phyloP scores from a whole-genome alignment of 768 basidiomycete genomes.

The Harrya chromipes region DNA sequence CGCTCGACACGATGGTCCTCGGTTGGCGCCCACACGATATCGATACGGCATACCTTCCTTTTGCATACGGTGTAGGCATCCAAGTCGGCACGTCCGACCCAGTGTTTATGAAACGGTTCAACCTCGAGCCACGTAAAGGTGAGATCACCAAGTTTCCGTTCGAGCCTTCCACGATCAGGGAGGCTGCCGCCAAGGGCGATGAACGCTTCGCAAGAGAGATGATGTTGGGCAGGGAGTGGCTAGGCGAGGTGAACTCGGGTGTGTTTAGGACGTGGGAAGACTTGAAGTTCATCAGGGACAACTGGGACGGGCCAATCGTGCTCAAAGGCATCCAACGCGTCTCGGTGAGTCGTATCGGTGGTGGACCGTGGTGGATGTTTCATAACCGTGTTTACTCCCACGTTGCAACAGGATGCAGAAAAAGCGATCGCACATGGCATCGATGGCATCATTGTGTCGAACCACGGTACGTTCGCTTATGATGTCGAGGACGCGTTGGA shows the following conservation, averaged over 20 bases:
- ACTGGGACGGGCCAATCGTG: slow-evolving; percentile 76
- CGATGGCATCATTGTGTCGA: slow-evolving; percentile 47
- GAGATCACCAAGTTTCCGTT: slow-evolving; percentile 56
- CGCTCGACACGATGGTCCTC: slow-evolving; percentile 68
- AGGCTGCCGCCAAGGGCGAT: slow-evolving; percentile 48
- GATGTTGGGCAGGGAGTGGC: slow-evolving; percentile 58
- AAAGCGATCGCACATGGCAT: slow-evolving; percentile 43
- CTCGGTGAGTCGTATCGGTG: slow-evolving; percentile 36
- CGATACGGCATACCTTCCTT: slow-evolving; percentile 60
- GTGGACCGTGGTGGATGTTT: no score
- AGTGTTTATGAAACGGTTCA: slow-evolving; percentile 64
- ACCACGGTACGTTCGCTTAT: slow-evolving; percentile 28
- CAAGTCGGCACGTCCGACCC: slow-evolving; percentile 75
- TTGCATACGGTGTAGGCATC: slow-evolving; percentile 59
- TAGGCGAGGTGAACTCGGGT: slow-evolving; percentile 61
- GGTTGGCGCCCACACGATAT: slow-evolving; percentile 81
- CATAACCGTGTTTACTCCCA: background rate
- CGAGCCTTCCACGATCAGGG: slow-evolving; percentile 42
- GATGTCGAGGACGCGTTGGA: no score
- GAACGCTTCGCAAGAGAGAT: slow-evolving; percentile 34
- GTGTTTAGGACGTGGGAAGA: slow-evolving; percentile 68
- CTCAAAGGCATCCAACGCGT: slow-evolving; percentile 75
- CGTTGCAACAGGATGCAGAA: slow-evolving; percentile 42
- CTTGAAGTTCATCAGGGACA: slow-evolving; percentile 59
- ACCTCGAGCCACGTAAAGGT: slow-evolving; percentile 40